Base-by-base conservation (phyloP, 768 basidiomycete species). In the Mycena rebaudengoi region DNA sequence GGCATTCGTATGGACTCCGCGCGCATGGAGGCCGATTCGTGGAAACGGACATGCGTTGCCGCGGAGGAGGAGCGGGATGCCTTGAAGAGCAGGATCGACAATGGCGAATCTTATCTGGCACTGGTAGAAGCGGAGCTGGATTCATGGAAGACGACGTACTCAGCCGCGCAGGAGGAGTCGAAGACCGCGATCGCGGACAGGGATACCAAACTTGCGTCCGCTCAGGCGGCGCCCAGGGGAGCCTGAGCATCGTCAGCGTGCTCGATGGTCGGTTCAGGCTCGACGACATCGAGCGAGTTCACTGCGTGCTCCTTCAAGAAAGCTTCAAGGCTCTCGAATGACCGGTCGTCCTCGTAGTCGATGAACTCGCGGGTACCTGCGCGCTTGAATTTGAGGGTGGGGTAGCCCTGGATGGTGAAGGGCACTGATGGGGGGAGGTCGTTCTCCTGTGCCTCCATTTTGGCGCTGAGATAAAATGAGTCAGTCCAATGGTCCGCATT, bases 371-470 rank as follows among this genome's bases (percentile, higher is more conserved):
- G 81, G 21, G 86, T 80, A 45, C 97, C 97, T 14, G 98, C 97
- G 5, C 89, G 85, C 82, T 96, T 96, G 86, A 99, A 97, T 76
- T 99, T 99, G 73, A 99, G 75, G 6, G 98, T 99, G 8, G 98
- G 97, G 91, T 94, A 96, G 39, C 95, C 94, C 57, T 82, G 71
- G 62, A 99, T 79, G 54, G 90, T 88, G 94, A 99, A 99, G 30
- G 91, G 88, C 62, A 91, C 87, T n/a, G 86, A 86, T 20, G 90
- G 83, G 46, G 98, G 97, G 16, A 99, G 85, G 75, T 99, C 98
- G 76, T 99, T 99, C 79, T 98, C 96, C 62, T 90, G 91, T 2
- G 95, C 94, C 68, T 99, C 98, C 82, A 99, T 89, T 81, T 99
- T 98, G 72, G 95, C 96, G 75, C 92, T 95, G 56, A 65, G 60